Base-by-base conservation (phyloP, 1,284 basidiomycete species). In the Ustilago trichophora region DNA sequence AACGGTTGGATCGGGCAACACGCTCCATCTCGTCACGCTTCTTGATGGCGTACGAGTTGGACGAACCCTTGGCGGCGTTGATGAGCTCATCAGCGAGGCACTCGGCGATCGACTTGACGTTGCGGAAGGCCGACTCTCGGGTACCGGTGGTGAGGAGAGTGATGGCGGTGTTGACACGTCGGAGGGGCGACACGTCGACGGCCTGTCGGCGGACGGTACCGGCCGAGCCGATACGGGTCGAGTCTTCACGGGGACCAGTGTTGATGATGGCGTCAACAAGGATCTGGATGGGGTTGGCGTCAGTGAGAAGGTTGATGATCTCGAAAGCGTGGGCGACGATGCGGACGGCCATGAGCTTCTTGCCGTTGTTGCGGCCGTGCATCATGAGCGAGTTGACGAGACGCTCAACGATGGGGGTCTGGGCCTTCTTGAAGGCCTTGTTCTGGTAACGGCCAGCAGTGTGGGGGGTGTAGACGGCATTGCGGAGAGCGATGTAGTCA, bases 341-440 rank as follows among this genome's bases (percentile, higher is more conserved):
- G 85, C 96, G 93, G 85, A 99, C 92, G 80, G 96, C 91, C 85
- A 99, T 87, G 84, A 98, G 90, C 87, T 98, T 98, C 88, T 98
- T 98, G 83, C 96, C 96, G 87, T 96, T 98, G 91, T 99, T 99
- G 85, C 96, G 93, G 76, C 96, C 96, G 87, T 98, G 97, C 95
- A 98, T 98, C 96, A 98, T 81, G 58, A 80, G 72, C 92, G 91
- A 91, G 88, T 98, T 95, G 74, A 98, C 95, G 78, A 98, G 87
- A 82, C 95, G 93, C 86, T 98, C 95, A 79, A 98, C 96, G 83
- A 98, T 96, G 82, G 96, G 96, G 95, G 98, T 98, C 85, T 96
- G 92, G 18, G 93, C 93, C 90, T 99, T 99, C 88, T 95, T 96
- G 90, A 99, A 99, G 85, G 97, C 93, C 87, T 98, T 98, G 88